Base-by-base conservation (phyloP, 768 basidiomycete species). In the Pleurotus platypus region DNA sequence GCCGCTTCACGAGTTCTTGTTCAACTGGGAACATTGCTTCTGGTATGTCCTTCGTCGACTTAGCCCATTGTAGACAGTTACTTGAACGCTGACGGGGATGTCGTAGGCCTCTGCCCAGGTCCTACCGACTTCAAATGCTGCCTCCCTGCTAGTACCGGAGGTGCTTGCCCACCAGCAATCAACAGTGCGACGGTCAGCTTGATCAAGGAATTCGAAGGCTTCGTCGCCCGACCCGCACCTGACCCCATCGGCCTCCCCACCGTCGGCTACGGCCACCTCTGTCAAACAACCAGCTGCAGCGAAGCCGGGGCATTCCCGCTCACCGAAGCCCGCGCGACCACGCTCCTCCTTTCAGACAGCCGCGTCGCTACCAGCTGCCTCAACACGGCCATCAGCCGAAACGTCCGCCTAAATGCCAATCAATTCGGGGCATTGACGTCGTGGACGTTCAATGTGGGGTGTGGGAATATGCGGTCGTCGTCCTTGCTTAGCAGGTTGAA, bases 181-280 rank as follows among this genome's bases (percentile, higher is more conserved):
- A 72, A 72, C 60, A 57, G 57, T 43, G 68, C 68, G 13, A 71
- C 70, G 2, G 45, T 71, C 56, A 58, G 58, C 24, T 55, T 69
- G 27, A 70, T 72, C 60, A 71, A 72, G 46, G 13, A 57, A 12
- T 71, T 63, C 48, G 71, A 72, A 64, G 70, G 71, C n/a, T 74
- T 74, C 57, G 72, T 74, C 15, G 24, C 68, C 16, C 59, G 60
- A 16, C 72, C 72, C 18, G 63, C 63, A 16, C 72, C 71, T 9
- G 72, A 74, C 59, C 72, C 72, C 40, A 68, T 72, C 20, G 70
- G 69, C 20, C 64, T 73, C 38, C 70, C 70, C 7, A 73, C 71
- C 27, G 72, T 72, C 46, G 72, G 72, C 16, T 74, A 67, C 59
- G 71, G 71, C 8, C 72, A 74, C 57, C 65, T 69, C 27, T 74